Evolutionary conservation across 306 rosid genomes (phyloP).

Genomic region (Quercus cerris): DNA sequence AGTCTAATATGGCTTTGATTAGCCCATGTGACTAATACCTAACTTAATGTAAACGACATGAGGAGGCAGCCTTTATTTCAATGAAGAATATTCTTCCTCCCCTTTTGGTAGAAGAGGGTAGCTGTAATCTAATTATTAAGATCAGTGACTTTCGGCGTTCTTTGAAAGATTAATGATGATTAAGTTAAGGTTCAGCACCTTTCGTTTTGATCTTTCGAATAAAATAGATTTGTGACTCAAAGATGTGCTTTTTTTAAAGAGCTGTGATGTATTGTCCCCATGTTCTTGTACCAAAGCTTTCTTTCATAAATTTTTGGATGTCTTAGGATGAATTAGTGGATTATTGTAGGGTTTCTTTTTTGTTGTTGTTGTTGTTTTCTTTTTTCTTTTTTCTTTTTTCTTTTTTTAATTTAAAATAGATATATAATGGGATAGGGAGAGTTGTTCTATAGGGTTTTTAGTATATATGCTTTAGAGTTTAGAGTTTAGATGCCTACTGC

Average conservation of each 20-base stretch:
- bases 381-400: too few relatives aligned
- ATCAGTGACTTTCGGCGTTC: background rate
- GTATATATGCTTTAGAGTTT: too few relatives aligned
- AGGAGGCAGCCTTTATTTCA: background rate
- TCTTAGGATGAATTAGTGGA: background rate
- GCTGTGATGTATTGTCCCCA: background rate
- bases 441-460: too few relatives aligned
- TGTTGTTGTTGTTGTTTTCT: too few relatives aligned
- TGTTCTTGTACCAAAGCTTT: background rate
- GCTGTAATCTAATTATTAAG: background rate
- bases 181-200: background rate
- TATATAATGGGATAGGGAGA: too few relatives aligned
- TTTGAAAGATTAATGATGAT: background rate
- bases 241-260: background rate
- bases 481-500: too few relatives aligned
- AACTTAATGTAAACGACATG: background rate
- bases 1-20: background rate
- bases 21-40: background rate
- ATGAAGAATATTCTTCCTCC: background rate
- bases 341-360: too few relatives aligned
- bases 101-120: background rate
- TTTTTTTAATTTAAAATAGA: too few relatives aligned
- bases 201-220: background rate
- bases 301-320: background rate
- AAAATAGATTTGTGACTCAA: background rate